These are phyloP conservation scores for Paraurostyla sp. DNA, from an alignment of 73 alveolate genomes.

Conservation along the genomic window DNA sequence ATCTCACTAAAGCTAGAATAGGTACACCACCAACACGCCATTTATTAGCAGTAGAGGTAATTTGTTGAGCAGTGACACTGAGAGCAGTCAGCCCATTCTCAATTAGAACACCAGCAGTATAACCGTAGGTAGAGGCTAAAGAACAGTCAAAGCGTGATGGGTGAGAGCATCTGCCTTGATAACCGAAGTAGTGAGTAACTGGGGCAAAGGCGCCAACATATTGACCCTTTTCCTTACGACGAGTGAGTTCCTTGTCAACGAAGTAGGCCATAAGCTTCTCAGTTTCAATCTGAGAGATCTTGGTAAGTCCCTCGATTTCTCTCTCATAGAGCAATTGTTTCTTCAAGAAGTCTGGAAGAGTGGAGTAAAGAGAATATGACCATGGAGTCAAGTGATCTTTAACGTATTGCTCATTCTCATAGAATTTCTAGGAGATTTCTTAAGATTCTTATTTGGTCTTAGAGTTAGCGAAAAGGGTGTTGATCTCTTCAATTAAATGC, in stretches of 20 bases:
- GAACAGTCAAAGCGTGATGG: slow-evolving; percentile 93
- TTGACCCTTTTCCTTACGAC: slow-evolving; percentile 84
- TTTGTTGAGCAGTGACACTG: slow-evolving; percentile 76
- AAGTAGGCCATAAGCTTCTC: slow-evolving; percentile 95
- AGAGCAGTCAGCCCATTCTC: slow-evolving; percentile 78
- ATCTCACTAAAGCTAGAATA: slow-evolving; percentile 57
- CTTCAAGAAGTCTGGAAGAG: slow-evolving; percentile 90
- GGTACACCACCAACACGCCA: slow-evolving; percentile 86
- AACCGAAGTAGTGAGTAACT: slow-evolving; percentile 98
- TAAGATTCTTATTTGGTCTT: slow-evolving; percentile 54
- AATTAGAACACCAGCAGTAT: slow-evolving; percentile 83
- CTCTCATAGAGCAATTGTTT: slow-evolving; percentile 83
- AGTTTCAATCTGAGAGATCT: slow-evolving; percentile 95
- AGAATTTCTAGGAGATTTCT: slow-evolving; percentile 53
- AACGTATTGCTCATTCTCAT: slow-evolving; percentile 16
- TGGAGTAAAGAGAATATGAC: slow-evolving; percentile 83
- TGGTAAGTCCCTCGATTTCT: slow-evolving; percentile 82
- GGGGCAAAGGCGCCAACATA: slow-evolving; percentile 95
- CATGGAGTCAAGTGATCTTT: slow-evolving; percentile 70
- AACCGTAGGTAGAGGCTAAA: slow-evolving; percentile 94
- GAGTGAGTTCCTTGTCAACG: slow-evolving; percentile 85
- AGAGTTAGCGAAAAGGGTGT: slow-evolving; percentile 47
- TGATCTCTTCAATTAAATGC: slow-evolving; percentile 78
- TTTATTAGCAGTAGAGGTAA: slow-evolving; percentile 47
- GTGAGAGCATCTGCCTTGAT: slow-evolving; percentile 96